These are phyloP conservation scores for Coffea humblotiana DNA, from an alignment of 305 asterid genomes.

Conservation along the genomic window DNA sequence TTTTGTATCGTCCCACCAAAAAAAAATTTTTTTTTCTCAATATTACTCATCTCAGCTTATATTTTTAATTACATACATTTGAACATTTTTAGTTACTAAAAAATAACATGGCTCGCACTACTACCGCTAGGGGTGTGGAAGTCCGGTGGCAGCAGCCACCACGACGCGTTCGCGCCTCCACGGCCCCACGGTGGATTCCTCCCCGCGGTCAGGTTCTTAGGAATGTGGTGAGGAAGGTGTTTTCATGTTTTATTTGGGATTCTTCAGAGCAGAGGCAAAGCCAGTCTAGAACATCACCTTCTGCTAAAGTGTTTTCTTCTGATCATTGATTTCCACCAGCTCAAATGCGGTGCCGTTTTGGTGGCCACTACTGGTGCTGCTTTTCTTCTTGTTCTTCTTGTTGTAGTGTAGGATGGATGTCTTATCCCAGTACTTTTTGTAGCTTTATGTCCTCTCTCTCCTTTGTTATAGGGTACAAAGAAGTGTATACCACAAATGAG, in stretches of 20 bases:
- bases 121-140: neutral
- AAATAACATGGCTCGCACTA: neutral
- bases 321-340: neutral
- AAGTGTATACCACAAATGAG: too few species aligned
- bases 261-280: neutral
- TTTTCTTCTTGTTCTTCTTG: too few species aligned
- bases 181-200: constrained; percentile 19
- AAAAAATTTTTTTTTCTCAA: too few species aligned
- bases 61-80: neutral
- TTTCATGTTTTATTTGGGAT: constrained; percentile 4
- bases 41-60: too few species aligned
- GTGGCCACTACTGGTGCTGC: too few species aligned
- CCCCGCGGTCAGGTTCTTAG: constrained; percentile 11
- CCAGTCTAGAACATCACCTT: neutral
- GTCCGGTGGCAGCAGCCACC: neutral
- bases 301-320: neutral
- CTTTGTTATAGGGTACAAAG: too few species aligned
- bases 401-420: too few species aligned
- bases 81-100: neutral
- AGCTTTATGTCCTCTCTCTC: too few species aligned
- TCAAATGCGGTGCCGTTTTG: too few species aligned
- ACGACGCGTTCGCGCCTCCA: neutral
- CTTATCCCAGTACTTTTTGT: too few species aligned
- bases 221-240: constrained; percentile 5
- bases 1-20: neutral